A percentile compares a stretch with the other conserved stretches of the same genome.
These are phyloP conservation scores for Otatea glauca DNA, from an alignment of 176 grass and related monocot genomes.

Conservation along the genomic window DNA sequence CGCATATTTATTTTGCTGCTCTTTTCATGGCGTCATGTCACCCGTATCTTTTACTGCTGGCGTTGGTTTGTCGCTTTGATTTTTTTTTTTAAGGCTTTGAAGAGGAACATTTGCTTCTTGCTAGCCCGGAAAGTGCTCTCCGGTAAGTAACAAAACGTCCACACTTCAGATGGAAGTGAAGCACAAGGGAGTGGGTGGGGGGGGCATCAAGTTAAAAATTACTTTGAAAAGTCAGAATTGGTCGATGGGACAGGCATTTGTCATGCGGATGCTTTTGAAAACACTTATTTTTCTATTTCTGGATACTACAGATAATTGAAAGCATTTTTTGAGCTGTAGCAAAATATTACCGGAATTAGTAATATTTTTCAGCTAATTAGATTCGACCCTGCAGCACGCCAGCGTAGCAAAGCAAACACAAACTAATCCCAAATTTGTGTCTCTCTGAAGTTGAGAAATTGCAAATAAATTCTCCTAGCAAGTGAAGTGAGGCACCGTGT, in stretches of 20 bases:
- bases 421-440: not conserved
- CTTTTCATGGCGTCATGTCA: not conserved
- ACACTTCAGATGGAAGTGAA: not conserved
- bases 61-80: not conserved
- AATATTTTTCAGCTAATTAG: too few species aligned
- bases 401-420: too few species aligned
- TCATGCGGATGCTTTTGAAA: too few species aligned
- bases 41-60: not conserved
- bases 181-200: not conserved
- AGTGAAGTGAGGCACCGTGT: too few species aligned
- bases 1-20: conserved; percentile 12
- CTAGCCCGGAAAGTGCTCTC: not conserved
- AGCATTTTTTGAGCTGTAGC: not conserved
- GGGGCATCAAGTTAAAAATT: too few species aligned
- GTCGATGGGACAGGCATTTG: not conserved
- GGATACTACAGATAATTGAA: too few species aligned
- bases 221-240: too few species aligned
- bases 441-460: not conserved
- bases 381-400: too few species aligned
- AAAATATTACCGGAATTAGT: too few species aligned
- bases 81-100: not conserved
- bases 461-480: not conserved
- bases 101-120: conserved; percentile 13
- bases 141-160: not conserved
- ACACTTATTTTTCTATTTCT: too few species aligned